These are phyloP conservation scores for Rosa lucieae DNA, from an alignment of 306 rosid species.

Conservation along the genomic window DNA sequence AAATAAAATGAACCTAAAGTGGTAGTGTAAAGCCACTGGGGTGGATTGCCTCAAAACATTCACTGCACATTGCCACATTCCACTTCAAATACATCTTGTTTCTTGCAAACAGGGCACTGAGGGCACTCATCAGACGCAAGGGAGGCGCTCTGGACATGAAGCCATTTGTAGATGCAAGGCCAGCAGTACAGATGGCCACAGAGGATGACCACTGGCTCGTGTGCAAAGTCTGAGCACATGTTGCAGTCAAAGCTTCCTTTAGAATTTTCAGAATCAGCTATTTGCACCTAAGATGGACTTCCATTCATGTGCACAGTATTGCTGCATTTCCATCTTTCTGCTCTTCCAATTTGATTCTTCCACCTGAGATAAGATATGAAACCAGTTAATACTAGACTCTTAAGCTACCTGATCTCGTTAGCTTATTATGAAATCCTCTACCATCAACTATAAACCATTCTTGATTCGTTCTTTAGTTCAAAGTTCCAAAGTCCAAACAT, in stretches of 20 bases:
- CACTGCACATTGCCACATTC: too few relatives aligned
- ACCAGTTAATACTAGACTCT: not conserved
- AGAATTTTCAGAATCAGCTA: slow-evolving; percentile 45
- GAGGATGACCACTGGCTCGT: slow-evolving; percentile 83
- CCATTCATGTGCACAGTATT: slow-evolving; percentile 50
- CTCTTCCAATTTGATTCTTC: slow-evolving; percentile 18
- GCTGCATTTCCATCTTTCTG: slow-evolving; percentile 58
- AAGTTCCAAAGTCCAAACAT: not conserved
- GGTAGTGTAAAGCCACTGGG: too few relatives aligned
- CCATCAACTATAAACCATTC: not conserved
- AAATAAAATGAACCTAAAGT: too few relatives aligned
- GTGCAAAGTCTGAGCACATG: slow-evolving; percentile 80
- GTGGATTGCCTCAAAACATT: too few relatives aligned
- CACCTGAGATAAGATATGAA: slow-evolving; percentile 30
- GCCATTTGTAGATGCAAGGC: slow-evolving; percentile 97
- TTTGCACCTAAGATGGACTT: slow-evolving; percentile 38
- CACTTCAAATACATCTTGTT: too few relatives aligned
- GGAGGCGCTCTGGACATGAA: slow-evolving; percentile 62
- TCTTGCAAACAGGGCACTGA: too few relatives aligned
- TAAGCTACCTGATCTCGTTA: not conserved
- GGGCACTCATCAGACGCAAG: too few relatives aligned
- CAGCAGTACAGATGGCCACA: slow-evolving; percentile 99
- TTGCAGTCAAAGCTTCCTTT: slow-evolving; percentile 76
- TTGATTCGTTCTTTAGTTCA: not conserved
- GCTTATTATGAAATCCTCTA: not conserved